Evolutionary conservation across 2,329 filamentous ascomycete genomes (phyloP).

Genomic region (Aspergillus transmontanensis): DNA sequence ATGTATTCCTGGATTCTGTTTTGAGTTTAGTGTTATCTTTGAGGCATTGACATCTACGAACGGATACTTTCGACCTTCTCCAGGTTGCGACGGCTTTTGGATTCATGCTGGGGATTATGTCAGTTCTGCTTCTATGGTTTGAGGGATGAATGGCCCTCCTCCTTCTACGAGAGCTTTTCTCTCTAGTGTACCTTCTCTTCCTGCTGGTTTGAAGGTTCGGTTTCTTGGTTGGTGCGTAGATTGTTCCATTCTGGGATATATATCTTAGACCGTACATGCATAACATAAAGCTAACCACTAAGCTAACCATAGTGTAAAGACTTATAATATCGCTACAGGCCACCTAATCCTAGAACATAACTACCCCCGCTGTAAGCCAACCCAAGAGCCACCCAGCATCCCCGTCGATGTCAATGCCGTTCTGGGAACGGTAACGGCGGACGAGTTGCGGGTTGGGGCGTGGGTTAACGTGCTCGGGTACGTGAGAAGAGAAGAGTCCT

Average conservation of each 20-base stretch:
- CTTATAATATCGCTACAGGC: constrained; percentile 60
- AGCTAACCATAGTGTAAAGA: constrained; percentile 54
- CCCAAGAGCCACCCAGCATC: constrained; percentile 48
- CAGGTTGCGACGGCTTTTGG: not conserved
- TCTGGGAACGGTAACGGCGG: constrained; percentile 64
- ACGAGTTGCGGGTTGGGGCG: constrained; percentile 70
- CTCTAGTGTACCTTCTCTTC: constrained; percentile 56
- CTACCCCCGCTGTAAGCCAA: constrained; percentile 48
- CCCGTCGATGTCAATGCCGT: constrained; percentile 72
- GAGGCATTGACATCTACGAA: not conserved
- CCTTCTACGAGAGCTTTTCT: constrained; percentile 69
- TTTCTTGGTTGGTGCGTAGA: constrained; percentile 83
- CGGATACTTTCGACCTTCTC: not conserved
- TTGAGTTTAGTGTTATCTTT: not conserved
- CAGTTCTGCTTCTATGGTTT: not conserved
- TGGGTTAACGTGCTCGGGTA: constrained; percentile 93
- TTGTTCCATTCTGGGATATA: not conserved
- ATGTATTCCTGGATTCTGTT: not conserved
- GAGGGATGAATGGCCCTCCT: constrained; percentile 56
- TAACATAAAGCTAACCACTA: not conserved
- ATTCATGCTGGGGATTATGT: constrained; percentile 8
- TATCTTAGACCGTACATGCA: not conserved
- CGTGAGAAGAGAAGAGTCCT: constrained; percentile 41
- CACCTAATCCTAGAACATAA: constrained; percentile 69
- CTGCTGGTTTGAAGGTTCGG: constrained; percentile 75